Conservation (phyloP, 1,284 basidiomycete genomes). For the Rhizopogon parksii region DNA sequence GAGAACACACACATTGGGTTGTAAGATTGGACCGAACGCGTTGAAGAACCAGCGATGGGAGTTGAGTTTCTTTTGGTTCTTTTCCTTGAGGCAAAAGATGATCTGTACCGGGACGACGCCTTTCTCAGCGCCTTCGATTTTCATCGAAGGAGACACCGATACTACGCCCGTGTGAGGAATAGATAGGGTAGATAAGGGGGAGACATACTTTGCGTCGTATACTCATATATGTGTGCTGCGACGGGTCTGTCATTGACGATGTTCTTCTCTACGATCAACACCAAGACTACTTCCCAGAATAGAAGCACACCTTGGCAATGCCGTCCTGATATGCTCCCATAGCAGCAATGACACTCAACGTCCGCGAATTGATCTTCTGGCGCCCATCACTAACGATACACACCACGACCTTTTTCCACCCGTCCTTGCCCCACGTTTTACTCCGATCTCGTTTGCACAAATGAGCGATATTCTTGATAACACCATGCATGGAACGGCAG, state of each 20-base stretch:
- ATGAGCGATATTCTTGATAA: constrained; percentile 84
- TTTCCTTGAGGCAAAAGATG: constrained; percentile 92
- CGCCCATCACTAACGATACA: constrained; percentile 52
- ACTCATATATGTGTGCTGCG: constrained; percentile 92
- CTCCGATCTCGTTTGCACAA: constrained; percentile 76
- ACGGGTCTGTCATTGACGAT: constrained; percentile 82
- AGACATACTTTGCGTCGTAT: constrained; percentile 76
- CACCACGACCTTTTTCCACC: constrained; percentile 90
- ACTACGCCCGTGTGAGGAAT: constrained; percentile 42
- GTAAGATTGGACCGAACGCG: constrained; percentile 69
- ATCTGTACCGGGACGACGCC: constrained; percentile 85
- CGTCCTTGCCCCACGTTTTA: constrained; percentile 93
- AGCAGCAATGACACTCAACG: constrained; percentile 78
- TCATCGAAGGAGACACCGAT: constrained; percentile 73
- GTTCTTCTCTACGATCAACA: constrained; percentile 39
- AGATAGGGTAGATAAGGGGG: not conserved
- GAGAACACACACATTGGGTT: constrained; percentile 88
- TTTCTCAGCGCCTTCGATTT: constrained; percentile 77
- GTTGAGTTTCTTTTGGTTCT: constrained; percentile 91
- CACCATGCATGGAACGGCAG: constrained; percentile 85
- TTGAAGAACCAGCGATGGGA: constrained; percentile 94
- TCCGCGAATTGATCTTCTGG: constrained; percentile 80
- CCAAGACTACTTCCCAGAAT: not conserved
- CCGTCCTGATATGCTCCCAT: constrained; percentile 86
- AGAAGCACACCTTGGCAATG: constrained; percentile 69